These are phyloP conservation scores for Cicer arietinum DNA, from an alignment of 306 rosid genomes.

Conservation along the genomic window DNA sequence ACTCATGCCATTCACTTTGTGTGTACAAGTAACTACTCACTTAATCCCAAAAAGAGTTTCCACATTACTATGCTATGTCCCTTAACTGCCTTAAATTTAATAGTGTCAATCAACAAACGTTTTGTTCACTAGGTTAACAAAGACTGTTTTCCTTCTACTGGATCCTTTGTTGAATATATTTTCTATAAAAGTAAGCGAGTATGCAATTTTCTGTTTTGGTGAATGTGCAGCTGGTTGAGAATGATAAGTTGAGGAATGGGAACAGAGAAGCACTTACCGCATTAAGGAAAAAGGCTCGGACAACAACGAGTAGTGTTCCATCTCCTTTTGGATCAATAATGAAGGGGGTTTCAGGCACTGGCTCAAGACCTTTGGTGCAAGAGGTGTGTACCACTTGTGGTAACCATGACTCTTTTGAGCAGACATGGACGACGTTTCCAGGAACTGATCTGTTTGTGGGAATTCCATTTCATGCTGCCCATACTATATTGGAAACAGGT, in stretches of 20 bases:
- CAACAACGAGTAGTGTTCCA: conserved; percentile 79
- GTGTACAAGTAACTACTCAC: conserved; percentile 17
- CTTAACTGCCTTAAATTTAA: background rate
- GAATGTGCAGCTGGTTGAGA: conserved; percentile 73
- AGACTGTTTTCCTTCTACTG: background rate
- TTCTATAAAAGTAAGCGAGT: conserved; percentile 26
- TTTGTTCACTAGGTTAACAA: conserved; percentile 21
- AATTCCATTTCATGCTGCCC: conserved; percentile 89
- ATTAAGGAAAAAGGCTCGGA: conserved; percentile 78
- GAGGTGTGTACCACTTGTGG: conserved; percentile 90
- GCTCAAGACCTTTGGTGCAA: conserved; percentile 74
- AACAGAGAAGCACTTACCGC: conserved; percentile 91
- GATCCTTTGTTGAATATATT: conserved; percentile 7
- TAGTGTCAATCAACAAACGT: conserved; percentile 1
- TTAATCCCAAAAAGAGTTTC: conserved; percentile 5
- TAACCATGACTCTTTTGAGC: conserved; percentile 74
- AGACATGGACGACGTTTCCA: conserved; percentile 82
- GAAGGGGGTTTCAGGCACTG: conserved; percentile 69
- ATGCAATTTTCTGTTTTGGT: conserved; percentile 24
- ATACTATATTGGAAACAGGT: conserved; percentile 84
- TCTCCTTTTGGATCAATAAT: conserved; percentile 85
- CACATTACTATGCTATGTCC: conserved; percentile 1
- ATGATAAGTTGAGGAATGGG: conserved; percentile 83
- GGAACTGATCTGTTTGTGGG: conserved; percentile 83
- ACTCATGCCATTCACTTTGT: background rate